Conservation (phyloP, 768 basidiomycete genomes). For the Strobilomyces dryophilus region DNA sequence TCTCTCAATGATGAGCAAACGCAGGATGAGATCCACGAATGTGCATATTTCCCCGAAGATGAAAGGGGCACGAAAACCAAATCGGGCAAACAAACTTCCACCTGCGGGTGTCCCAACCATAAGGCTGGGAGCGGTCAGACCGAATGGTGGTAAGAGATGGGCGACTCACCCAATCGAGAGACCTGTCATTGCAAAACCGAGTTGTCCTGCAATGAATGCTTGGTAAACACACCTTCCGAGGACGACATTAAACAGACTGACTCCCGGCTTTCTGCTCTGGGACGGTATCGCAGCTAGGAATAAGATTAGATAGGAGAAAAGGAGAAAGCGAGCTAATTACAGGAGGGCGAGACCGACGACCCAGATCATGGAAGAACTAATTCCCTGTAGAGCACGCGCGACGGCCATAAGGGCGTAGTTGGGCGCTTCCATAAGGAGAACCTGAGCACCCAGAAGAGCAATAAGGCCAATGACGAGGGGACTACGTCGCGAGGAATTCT, state of each 20-base stretch:
- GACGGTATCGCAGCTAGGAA: constrained; percentile 49
- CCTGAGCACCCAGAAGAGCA: constrained; percentile 48
- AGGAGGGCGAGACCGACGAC: constrained; percentile 57
- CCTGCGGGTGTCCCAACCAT: constrained; percentile 56
- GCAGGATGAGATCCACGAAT: constrained; percentile 47
- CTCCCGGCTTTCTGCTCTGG: constrained; percentile 46
- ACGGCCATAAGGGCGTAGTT: constrained; percentile 53
- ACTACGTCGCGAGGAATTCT: constrained; percentile 39
- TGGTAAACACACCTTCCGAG: neutral
- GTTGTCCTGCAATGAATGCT: constrained; percentile 40
- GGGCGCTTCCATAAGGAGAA: constrained; percentile 61
- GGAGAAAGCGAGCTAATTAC: constrained; percentile 28
- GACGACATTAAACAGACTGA: constrained; percentile 26
- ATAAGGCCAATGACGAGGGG: constrained; percentile 51
- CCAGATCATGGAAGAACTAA: constrained; percentile 60
- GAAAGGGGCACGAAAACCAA: constrained; percentile 60
- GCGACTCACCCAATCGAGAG: constrained; percentile 47
- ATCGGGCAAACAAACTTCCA: constrained; percentile 47
- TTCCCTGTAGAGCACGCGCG: constrained; percentile 56
- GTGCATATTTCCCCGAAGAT: constrained; percentile 47
- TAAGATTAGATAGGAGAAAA: constrained; percentile 7
- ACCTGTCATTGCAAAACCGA: constrained; percentile 59
- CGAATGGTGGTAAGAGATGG: neutral
- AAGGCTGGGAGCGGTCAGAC: constrained; percentile 31
- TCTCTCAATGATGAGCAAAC: constrained; percentile 55